A percentile compares a stretch with the other conserved stretches of the same genome.
These are phyloP conservation scores for Candida orba DNA, from an alignment of 805 yeast genomes.

Conservation along the genomic window DNA sequence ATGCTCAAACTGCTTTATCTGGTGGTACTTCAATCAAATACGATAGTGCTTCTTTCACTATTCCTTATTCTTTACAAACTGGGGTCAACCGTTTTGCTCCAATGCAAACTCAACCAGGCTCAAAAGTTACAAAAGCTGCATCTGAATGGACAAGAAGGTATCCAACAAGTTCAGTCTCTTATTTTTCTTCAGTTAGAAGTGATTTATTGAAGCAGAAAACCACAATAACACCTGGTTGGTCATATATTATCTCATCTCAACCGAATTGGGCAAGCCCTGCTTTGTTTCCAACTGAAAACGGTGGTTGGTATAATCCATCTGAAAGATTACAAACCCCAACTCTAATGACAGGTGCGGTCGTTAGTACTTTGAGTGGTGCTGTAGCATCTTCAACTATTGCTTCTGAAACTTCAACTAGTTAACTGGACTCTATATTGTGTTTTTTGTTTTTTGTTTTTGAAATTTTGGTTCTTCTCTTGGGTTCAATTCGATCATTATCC, in stretches of 20 bases:
- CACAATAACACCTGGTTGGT: constrained; percentile 83
- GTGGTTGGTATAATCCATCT: constrained; percentile 60
- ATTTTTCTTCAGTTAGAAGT: constrained; percentile 39
- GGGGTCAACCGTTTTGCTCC: constrained; percentile 82
- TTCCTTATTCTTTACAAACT: constrained; percentile 73
- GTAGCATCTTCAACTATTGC: no score
- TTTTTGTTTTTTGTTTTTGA: no score
- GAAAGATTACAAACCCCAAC: constrained; percentile 26
- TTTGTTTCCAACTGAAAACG: constrained; percentile 51
- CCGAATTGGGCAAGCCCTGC: constrained; percentile 70
- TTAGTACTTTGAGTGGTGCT: neutral
- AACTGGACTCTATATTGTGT: no score
- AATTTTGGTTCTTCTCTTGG: no score
- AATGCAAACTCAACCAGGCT: constrained; percentile 85
- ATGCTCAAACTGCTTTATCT: constrained; percentile 29
- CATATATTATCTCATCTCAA: constrained; percentile 54
- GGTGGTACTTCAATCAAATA: constrained; percentile 27
- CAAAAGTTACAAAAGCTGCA: constrained; percentile 46
- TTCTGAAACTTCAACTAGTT: no score
- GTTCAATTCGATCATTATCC: no score
- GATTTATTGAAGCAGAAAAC: constrained; percentile 34
- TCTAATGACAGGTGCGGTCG: constrained; percentile 2
- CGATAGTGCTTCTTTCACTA: constrained; percentile 46
- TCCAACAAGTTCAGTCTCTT: constrained; percentile 63
- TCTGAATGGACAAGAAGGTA: constrained; percentile 58